Base-by-base conservation (phyloP, 257 asterid genomes). In the Solanum habrochaites region DNA sequence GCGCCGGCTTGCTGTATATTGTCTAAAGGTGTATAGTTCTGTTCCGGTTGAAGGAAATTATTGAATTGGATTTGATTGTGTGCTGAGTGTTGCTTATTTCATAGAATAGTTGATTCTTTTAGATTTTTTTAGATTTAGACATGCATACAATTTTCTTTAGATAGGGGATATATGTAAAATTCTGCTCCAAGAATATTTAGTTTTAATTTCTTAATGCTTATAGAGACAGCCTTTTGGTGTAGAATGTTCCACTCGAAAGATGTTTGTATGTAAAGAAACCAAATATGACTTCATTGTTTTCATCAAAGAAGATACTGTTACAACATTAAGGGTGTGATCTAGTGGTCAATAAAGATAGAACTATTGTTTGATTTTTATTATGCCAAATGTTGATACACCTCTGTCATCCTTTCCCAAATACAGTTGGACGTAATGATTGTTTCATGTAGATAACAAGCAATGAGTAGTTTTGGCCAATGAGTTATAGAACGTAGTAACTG, bases 1-100 rank as follows among this genome's bases (percentile, higher is more conserved):
- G 92, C 93, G 98, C 89, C 97, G 99, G 86, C 98, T 95, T 84
- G 99, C 99, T 88, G 98, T 94, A 83, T 97, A 97, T 88, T 97
- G 98, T 91, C 90, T 97, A 90, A 97, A 97, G 98, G 99, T 97
- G 88, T 87, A 83, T 72, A 49, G 62, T 62, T 88, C 67, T 87
- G 67, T 74, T 74, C 77, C 88, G 2, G 77, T 49, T 25, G 40
- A 60, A 80, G 35, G 64, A 80, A 31, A 47, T 80, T 80, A 7
- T 47, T 47, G 42, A 47, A 47, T 47, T 80, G 67, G 43, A 80
- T 16, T 29, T 27, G 10, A 78, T 18, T 45, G 67, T 80, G 43
- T 45, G 67, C 67, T 80, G 40, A 80, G 85, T 80, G 18, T 47
- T 45, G 20, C 85, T 80, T 80, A 27, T 45, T 77, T 77, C 25